Base-by-base conservation (phyloP, 331 rosid species). In the Telfairia occidentalis region DNA sequence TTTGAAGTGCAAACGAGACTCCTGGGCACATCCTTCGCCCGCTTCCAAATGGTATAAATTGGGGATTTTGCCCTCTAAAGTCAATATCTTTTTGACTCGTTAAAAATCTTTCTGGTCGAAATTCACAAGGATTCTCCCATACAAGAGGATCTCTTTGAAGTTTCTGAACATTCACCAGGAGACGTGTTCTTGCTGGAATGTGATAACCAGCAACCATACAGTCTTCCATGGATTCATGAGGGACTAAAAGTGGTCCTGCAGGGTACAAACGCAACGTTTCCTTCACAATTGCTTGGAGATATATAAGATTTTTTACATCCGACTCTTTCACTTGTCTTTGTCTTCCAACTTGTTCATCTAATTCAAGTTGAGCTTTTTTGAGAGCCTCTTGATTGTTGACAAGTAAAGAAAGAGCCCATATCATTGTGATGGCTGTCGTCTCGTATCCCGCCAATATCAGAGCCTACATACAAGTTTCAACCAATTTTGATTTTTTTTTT, bases 21-120 rank as follows among this genome's bases (percentile, higher is more conserved):
- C 80, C 86, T 0, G 81, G 90, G 59, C 90, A 88, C n/a, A 78
- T 50, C 69, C 85, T 88, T 67, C 89, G 79, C 0, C 92, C 92
- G 34, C 80, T 72, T 5, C 90, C 88, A 70, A 88, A 88, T 15
- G 90, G 90, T 0, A 82, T 43, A 0, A 80, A 26, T 46, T 77
- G 79, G 35, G 63, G 78, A 69, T 67, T 32, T 18, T 78, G 75
- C 2, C 90, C 86, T 32, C 77, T 76, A n/a, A 82, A 58, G 12
- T 82, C 86, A 8, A 84, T 24, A 18, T 35, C 50, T 7, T 82
- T 69, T 13, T 84, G 73, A 2, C 59, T 72, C 0, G 78, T 71
- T 1, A 82, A 74, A 37, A 87, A 84, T 48, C 88, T 76, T 37
- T 82, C 85, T 0, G 86, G 88, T 16, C 23, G 52, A 38, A 85